Conservation (phyloP, 2,329 filamentous ascomycete genomes). For the Didymellaceae sp. region DNA sequence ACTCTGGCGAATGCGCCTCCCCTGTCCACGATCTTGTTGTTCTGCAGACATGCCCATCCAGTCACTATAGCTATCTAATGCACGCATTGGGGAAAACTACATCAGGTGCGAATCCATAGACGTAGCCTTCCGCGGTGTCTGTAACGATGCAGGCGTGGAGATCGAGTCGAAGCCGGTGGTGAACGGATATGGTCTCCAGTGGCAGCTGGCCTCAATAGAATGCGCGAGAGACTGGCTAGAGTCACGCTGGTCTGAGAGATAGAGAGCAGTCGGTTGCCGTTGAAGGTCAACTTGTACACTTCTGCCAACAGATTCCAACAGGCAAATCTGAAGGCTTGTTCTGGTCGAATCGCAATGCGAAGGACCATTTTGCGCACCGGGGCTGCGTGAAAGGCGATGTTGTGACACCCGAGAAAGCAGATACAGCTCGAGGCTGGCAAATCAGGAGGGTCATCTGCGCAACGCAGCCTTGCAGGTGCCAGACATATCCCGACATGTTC, state of each 20-base stretch:
- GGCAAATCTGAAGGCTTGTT: neutral
- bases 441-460: neutral
- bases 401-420: constrained; percentile 7
- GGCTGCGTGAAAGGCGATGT: constrained; percentile 4
- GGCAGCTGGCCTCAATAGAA: neutral
- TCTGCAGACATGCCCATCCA: constrained; percentile 10
- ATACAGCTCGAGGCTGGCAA: constrained; percentile 1
- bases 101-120: constrained; percentile 2
- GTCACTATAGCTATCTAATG: constrained; percentile 37
- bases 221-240: neutral
- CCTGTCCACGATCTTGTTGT: neutral
- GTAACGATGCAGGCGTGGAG: neutral
- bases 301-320: neutral
- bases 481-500: constrained; percentile 7
- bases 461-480: constrained; percentile 1
- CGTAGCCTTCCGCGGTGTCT: neutral
- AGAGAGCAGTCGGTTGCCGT: constrained; percentile 2
- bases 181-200: neutral
- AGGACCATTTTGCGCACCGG: neutral
- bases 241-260: constrained; percentile 5
- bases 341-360: neutral
- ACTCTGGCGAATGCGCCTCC: constrained; percentile 1
- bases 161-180: constrained; percentile 3
- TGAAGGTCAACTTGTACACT: neutral
- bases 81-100: constrained; percentile 24